Base-by-base conservation (phyloP, 441 rosid genomes). In the Raphanus hybrid region DNA sequence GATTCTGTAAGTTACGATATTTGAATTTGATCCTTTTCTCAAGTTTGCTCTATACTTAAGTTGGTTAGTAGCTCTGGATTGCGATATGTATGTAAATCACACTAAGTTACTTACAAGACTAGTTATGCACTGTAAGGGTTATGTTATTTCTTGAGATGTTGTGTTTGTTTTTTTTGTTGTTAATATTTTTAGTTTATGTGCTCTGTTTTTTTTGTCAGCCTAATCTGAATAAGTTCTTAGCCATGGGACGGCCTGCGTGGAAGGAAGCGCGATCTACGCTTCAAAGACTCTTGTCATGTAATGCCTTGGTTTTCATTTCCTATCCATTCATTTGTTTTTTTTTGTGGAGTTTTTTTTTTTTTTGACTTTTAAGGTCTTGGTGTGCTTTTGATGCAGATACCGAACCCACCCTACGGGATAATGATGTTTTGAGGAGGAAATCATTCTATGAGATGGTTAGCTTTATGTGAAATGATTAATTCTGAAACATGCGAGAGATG, bases 231-330 rank as follows among this genome's bases (percentile, higher is more conserved):
- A 92, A 88, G 71, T 87, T 95, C 73, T 67, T 95, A 84, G 90
- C 93, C 3, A 29, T 91, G 93, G 97, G 99, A 23, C 82, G 91
- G 54, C 96, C 99, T 65, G 98, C 96, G 0, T 95, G 99, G 99
- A 89, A 86, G 82, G 98, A 95, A 84, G 99, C 99, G 70, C 99
- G 99, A 2, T 77, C 86, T 26, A 89, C 90, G 8, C 87, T 92
- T 80, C 99, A 91, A 67, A 90, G 83, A 81, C 79, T 95, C 20
- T 64, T 95, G 62, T 91, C 98, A 69, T 83, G 99, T 90, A 85
- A 29, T 75, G 83, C 26, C 26, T 8, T 81, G 59, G 4, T 63
- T 75, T 26, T 55, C 14, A 26, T 32, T 16, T 68, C 16, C 12
- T 59, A 26, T 16, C 2, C 48, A 6, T 57, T 65, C 20, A 6